These are phyloP conservation scores for Discostella stelligeroides DNA, from an alignment of 108 stramenopile species.

Conservation along the genomic window DNA sequence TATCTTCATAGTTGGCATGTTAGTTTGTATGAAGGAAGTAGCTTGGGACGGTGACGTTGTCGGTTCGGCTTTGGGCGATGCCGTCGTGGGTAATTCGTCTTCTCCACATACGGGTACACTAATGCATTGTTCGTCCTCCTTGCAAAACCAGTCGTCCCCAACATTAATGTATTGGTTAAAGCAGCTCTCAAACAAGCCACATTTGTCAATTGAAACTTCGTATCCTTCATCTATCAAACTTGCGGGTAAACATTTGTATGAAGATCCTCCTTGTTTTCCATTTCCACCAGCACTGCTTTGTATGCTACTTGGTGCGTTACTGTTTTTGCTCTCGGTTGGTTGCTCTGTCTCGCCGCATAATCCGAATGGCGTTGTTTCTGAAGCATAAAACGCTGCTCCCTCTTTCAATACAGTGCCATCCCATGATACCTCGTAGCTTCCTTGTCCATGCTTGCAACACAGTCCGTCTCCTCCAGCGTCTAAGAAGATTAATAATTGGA, in stretches of 20 bases:
- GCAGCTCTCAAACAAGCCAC: slow-evolving; percentile 38
- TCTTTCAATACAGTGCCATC: slow-evolving; percentile 31
- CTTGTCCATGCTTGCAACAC: slow-evolving; percentile 51
- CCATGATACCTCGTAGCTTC: slow-evolving; percentile 38
- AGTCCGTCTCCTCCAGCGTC: slow-evolving; percentile 55
- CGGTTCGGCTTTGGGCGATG: no score
- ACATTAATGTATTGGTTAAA: slow-evolving; percentile 31
- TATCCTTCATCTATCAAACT: slow-evolving; percentile 31
- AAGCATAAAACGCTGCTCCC: slow-evolving; percentile 40
- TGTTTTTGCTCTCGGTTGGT: slow-evolving; percentile 20
- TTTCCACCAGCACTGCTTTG: not conserved
- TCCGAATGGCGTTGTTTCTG: slow-evolving; percentile 40
- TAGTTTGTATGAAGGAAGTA: not conserved
- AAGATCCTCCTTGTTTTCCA: not conserved
- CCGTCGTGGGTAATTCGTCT: not conserved
- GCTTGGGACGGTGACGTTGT: not conserved
- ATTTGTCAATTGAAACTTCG: slow-evolving; percentile 35
- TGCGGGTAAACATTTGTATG: slow-evolving; percentile 27
- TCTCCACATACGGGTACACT: slow-evolving; percentile 20
- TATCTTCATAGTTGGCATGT: not conserved
- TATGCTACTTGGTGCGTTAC: not conserved
- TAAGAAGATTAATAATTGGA: not conserved
- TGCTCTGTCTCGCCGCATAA: slow-evolving; percentile 26
- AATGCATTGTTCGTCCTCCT: slow-evolving; percentile 30
- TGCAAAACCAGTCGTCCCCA: slow-evolving; percentile 46